These are phyloP conservation scores for Phytophthora syringae DNA, from an alignment of 352 stramenopile genomes.

Conservation along the genomic window DNA sequence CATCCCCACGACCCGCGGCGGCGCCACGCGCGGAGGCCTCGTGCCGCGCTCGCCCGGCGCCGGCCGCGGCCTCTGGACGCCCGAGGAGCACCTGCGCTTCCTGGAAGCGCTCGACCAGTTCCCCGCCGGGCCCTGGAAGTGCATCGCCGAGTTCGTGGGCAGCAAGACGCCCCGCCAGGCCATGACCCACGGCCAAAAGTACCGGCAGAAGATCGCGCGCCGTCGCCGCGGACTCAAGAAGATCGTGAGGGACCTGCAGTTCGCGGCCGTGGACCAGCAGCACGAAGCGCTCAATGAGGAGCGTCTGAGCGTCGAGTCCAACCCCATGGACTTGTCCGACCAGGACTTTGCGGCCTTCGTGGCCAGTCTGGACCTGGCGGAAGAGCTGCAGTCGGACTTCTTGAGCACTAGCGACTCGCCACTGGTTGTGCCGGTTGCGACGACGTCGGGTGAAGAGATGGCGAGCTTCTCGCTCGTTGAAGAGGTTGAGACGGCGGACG, in stretches of 20 bases:
- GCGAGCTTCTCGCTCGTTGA: constrained; percentile 20
- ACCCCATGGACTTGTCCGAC: constrained; percentile 28
- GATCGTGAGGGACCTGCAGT: constrained; percentile 37
- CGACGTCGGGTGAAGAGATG: background rate
- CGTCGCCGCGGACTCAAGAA: constrained; percentile 50
- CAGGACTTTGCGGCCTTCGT: constrained; percentile 36
- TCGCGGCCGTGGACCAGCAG: constrained; percentile 14
- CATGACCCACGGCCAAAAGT: constrained; percentile 94
- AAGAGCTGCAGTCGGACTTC: constrained; percentile 25
- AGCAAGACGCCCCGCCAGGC: constrained; percentile 89
- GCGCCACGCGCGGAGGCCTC: constrained; percentile 14
- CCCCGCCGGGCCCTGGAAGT: constrained; percentile 54
- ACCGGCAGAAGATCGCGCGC: constrained; percentile 75
- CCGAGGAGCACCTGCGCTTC: constrained; percentile 54
- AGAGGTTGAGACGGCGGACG: background rate
- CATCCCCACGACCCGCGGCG: constrained; percentile 38
- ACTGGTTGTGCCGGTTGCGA: constrained; percentile 23
- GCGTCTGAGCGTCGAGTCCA: constrained; percentile 23
- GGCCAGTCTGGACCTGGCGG: constrained; percentile 29
- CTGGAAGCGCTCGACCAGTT: constrained; percentile 57
- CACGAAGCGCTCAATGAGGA: constrained; percentile 5
- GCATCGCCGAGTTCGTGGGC: constrained; percentile 55
- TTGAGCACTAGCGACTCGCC: constrained; percentile 24
- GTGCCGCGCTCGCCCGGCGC: constrained; percentile 2
- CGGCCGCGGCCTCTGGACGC: constrained; percentile 44